Evolutionary conservation across 2,329 filamentous ascomycete species (phyloP).

Genomic region (Hypoxylon sp.): DNA sequence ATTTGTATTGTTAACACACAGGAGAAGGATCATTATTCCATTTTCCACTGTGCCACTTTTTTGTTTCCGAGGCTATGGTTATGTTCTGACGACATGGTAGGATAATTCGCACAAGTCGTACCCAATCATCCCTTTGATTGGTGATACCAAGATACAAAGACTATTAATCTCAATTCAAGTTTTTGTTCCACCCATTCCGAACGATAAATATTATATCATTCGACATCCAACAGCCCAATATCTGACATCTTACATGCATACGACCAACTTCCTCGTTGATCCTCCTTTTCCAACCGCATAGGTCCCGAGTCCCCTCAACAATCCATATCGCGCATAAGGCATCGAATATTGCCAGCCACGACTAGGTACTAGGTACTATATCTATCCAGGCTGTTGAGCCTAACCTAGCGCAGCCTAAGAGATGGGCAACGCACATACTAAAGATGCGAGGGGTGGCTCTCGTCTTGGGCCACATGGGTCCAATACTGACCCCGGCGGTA

Average conservation of each 20-base stretch:
- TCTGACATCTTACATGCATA: conserved; percentile 21
- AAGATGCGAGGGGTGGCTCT: conserved; percentile 37
- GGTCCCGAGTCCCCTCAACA: neutral
- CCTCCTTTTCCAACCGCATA: conserved; percentile 13
- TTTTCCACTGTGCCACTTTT: no score
- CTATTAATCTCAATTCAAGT: neutral
- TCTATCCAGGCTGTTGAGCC: neutral
- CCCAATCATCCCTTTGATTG: neutral
- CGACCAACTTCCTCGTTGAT: conserved; percentile 9
- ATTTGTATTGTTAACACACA: neutral
- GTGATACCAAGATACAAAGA: conserved; percentile 9
- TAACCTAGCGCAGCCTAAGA: neutral
- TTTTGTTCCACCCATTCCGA: conserved; percentile 5
- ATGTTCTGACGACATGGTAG: no score
- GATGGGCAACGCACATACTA: conserved; percentile 43
- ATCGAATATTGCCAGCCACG: neutral
- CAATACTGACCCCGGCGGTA: conserved; percentile 35
- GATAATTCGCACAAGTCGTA: conserved; percentile 12
- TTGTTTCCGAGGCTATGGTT: no score
- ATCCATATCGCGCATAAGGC: conserved; percentile 1
- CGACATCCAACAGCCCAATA: conserved; percentile 7
- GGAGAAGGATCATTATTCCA: neutral
- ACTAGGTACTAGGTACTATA: neutral
- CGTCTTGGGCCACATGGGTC: conserved; percentile 27
- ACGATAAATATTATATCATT: conserved; percentile 1